Evolutionary conservation across 2,329 filamentous ascomycete species (phyloP).

Genomic region (Diplodia mutila): DNA sequence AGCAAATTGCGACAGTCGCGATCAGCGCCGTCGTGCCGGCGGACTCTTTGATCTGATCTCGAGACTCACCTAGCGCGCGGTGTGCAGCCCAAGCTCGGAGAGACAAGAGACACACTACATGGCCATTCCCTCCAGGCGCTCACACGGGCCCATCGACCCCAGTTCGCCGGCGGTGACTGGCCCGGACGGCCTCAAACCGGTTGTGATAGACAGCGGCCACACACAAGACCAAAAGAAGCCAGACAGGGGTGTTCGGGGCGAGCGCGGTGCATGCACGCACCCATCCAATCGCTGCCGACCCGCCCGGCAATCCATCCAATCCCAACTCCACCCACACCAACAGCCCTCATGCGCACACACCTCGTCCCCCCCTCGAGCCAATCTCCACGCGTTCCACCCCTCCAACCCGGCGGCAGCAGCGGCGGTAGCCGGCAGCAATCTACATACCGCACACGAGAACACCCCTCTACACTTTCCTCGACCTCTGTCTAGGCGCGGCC

Average conservation of each 20-base stretch:
- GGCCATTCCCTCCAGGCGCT: background rate
- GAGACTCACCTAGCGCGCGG: constrained; percentile 11
- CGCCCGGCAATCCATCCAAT: background rate
- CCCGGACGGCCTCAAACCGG: constrained; percentile 5
- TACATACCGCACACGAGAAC: background rate
- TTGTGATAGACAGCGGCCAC: constrained; percentile 6
- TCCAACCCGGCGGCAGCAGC: constrained; percentile 3
- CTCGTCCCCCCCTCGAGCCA: background rate
- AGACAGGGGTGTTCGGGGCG: constrained; percentile 1
- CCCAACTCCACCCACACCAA: background rate
- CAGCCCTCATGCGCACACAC: background rate
- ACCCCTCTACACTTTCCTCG: background rate
- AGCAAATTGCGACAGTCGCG: background rate
- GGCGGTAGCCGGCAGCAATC: constrained; percentile 5
- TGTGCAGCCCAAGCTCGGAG: constrained; percentile 12
- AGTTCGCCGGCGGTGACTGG: constrained; percentile 1
- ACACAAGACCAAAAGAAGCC: constrained; percentile 10
- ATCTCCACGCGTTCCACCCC: constrained; percentile 1
- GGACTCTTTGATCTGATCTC: background rate
- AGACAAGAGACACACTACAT: constrained; percentile 3
- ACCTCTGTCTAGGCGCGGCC: background rate
- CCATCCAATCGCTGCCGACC: constrained; percentile 1
- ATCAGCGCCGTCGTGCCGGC: background rate
- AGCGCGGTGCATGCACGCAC: background rate
- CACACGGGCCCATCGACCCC: background rate